These are phyloP conservation scores for Parietaria judaica DNA, from an alignment of 306 rosid genomes.

Conservation along the genomic window DNA sequence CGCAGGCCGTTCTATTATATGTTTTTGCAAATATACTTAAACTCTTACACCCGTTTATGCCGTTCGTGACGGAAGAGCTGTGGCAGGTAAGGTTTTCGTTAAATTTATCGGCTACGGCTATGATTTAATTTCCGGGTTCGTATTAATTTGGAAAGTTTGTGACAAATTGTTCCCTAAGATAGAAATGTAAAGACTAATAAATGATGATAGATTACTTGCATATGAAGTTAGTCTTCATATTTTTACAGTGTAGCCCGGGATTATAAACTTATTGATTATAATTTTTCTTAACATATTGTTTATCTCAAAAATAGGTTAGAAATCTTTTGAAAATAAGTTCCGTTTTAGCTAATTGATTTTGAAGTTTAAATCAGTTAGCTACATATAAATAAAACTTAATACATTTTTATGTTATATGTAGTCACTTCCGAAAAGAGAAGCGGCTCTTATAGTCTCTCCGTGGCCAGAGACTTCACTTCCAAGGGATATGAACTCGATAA, in stretches of 20 bases:
- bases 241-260: too few species aligned
- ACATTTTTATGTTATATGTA: constrained; percentile 22
- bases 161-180: not conserved
- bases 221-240: too few species aligned
- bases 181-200: not conserved
- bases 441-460: constrained; percentile 71
- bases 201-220: too few species aligned
- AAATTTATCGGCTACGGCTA: not conserved
- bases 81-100: constrained; percentile 68
- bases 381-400: not conserved
- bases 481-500: constrained; percentile 46
- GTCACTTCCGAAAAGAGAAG: constrained; percentile 81
- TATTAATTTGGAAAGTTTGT: not conserved
- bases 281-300: too few species aligned
- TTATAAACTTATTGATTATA: not conserved
- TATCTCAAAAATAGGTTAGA: not conserved
- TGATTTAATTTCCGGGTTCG: not conserved
- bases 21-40: constrained; percentile 74
- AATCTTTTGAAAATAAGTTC: not conserved
- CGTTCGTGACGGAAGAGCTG: constrained; percentile 91
- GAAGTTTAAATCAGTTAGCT: not conserved
- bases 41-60: constrained; percentile 93
- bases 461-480: constrained; percentile 87
- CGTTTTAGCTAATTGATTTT: constrained; percentile 1
- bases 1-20: constrained; percentile 82